Conservation (phyloP, 2,329 filamentous ascomycete genomes). For the Lachnellula hyalina region DNA sequence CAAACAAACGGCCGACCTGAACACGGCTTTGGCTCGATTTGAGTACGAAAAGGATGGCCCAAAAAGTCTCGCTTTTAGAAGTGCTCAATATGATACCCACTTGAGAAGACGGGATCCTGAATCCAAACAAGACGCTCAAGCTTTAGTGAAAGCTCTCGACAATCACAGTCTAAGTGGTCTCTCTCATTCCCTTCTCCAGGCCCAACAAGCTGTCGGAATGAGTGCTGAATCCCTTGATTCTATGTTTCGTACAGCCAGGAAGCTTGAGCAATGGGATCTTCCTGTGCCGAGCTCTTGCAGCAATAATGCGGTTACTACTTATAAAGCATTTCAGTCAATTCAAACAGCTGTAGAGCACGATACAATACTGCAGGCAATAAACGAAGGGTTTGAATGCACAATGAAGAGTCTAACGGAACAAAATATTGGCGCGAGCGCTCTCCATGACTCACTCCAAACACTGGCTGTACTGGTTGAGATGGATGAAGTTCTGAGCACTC, state of each 20-base stretch:
- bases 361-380: slow-evolving; percentile 51
- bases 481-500: slow-evolving; percentile 66
- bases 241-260: slow-evolving; percentile 73
- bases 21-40: slow-evolving; percentile 72
- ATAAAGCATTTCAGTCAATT: slow-evolving; percentile 75
- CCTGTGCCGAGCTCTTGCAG: slow-evolving; percentile 60
- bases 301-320: slow-evolving; percentile 64
- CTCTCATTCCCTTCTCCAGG: slow-evolving; percentile 71
- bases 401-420: slow-evolving; percentile 52
- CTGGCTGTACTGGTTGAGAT: slow-evolving; percentile 75
- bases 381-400: slow-evolving; percentile 56
- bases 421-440: slow-evolving; percentile 44
- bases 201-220: slow-evolving; percentile 55
- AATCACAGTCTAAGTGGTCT: slow-evolving; percentile 79
- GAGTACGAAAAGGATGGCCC: slow-evolving; percentile 85
- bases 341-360: slow-evolving; percentile 56
- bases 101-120: slow-evolving; percentile 56
- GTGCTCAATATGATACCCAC: slow-evolving; percentile 84
- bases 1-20: slow-evolving; percentile 68
- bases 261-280: slow-evolving; percentile 88
- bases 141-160: slow-evolving; percentile 71
- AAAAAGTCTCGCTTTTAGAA: slow-evolving; percentile 84
- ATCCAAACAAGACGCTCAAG: slow-evolving; percentile 56
- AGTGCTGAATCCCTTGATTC: slow-evolving; percentile 59
- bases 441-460: slow-evolving; percentile 53